phyloP scores from a whole-genome alignment of 169 alveolate species.

The Plasmodium relictum region DNA sequence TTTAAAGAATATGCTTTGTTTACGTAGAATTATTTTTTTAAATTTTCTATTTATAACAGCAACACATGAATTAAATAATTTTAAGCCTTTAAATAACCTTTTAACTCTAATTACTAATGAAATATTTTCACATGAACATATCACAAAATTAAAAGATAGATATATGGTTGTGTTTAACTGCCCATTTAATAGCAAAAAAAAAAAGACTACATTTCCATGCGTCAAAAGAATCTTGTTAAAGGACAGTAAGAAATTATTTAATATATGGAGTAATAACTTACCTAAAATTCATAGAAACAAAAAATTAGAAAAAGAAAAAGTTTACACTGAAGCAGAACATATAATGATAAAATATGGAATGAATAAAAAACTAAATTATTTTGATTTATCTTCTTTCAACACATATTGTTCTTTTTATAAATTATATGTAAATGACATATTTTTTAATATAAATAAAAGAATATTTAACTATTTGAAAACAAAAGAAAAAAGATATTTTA shows the following conservation, averaged over 20 bases:
- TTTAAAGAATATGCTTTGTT: conserved; percentile 31
- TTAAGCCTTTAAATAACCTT: conserved; percentile 10
- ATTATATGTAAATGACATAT: conserved; percentile 38
- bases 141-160: conserved; percentile 18
- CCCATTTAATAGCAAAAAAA: conserved; percentile 8
- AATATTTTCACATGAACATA: conserved; percentile 28
- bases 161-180: conserved; percentile 2
- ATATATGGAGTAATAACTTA: conserved; percentile 44
- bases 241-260: conserved; percentile 52
- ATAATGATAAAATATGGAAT: conserved; percentile 6
- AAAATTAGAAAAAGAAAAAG: conserved; percentile 46
- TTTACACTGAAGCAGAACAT: conserved; percentile 31
- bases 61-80: conserved; percentile 5
- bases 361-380: conserved; percentile 35
- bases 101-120: conserved; percentile 17
- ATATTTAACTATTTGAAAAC: conserved; percentile 9
- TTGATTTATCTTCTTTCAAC: conserved; percentile 52
- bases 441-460: conserved; percentile 6
- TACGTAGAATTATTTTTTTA: conserved; percentile 3
- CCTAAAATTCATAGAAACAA: conserved; percentile 35
- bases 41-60: conserved; percentile 13
- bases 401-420: conserved; percentile 74
- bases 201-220: conserved; percentile 44
- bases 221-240: conserved; percentile 42
- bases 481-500: conserved; percentile 52